Conservation (phyloP, 2,329 filamentous ascomycete genomes). For the Tolypocladium ovalisporum region DNA sequence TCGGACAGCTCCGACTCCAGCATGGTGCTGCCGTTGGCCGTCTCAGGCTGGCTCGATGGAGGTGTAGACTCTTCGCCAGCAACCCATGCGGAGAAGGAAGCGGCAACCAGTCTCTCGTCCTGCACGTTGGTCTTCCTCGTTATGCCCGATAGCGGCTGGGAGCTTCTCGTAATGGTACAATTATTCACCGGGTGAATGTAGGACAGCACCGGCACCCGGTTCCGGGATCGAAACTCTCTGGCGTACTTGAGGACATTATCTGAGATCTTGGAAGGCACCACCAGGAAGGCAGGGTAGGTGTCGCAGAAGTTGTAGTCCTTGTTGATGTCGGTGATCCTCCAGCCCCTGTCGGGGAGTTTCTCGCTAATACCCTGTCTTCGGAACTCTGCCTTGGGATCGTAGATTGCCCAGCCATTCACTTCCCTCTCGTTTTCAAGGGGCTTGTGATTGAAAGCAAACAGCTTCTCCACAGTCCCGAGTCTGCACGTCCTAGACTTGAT, state of each 20-base stretch:
- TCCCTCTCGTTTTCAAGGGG: constrained; percentile 62
- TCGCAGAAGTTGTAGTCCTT: constrained; percentile 81
- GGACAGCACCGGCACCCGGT: constrained; percentile 77
- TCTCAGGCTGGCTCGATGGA: constrained; percentile 38
- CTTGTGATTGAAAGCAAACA: constrained; percentile 83
- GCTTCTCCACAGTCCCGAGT: constrained; percentile 70
- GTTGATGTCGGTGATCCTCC: constrained; percentile 88
- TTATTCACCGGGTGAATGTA: constrained; percentile 97
- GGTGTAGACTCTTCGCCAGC: constrained; percentile 21
- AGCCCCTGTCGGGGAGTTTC: constrained; percentile 67
- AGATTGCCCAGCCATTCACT: constrained; percentile 72
- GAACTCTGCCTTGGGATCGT: constrained; percentile 79
- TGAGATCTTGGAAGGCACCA: constrained; percentile 83
- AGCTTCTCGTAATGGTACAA: constrained; percentile 90
- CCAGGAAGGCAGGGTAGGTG: constrained; percentile 79
- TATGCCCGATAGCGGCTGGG: constrained; percentile 81
- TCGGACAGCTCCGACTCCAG: constrained; percentile 44
- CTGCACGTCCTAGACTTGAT: constrained; percentile 74
- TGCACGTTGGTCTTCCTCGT: constrained; percentile 85
- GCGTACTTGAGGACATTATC: constrained; percentile 95
- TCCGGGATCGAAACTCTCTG: constrained; percentile 75
- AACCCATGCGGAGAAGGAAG: constrained; percentile 59
- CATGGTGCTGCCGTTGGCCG: constrained; percentile 20
- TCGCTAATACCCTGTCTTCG: constrained; percentile 76
- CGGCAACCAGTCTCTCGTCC: constrained; percentile 85